These are phyloP conservation scores for Boletus rubroflammeus DNA, from an alignment of 768 basidiomycete genomes.

Conservation along the genomic window DNA sequence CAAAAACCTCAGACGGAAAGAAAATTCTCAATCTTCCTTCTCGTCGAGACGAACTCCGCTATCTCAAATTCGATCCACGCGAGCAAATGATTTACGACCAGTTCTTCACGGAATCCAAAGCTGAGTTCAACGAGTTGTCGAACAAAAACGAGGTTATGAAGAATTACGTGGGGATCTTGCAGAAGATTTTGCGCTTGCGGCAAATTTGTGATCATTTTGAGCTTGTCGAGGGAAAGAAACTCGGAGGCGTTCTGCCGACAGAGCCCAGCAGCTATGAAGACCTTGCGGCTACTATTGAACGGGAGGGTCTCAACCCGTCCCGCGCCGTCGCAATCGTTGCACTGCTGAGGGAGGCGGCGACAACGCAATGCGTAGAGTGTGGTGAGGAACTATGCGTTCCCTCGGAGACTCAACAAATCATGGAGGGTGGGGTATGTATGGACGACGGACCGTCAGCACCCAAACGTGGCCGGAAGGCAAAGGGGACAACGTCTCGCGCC, in stretches of 20 bases:
- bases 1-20: constrained; percentile 73
- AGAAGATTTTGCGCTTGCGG: constrained; percentile 91
- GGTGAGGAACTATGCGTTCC: constrained; percentile 65
- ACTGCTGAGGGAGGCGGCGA: constrained; percentile 82
- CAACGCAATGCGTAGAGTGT: constrained; percentile 88
- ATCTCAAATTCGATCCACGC: constrained; percentile 76
- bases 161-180: constrained; percentile 96
- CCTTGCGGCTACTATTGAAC: constrained; percentile 67
- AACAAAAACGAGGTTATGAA: constrained; percentile 94
- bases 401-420: constrained; percentile 38
- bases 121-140: constrained; percentile 84
- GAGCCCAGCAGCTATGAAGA: constrained; percentile 69
- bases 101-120: constrained; percentile 87
- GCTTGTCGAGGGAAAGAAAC: constrained; percentile 71
- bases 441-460: constrained; percentile 51
- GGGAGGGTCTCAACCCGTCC: constrained; percentile 70
- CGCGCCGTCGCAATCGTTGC: constrained; percentile 82
- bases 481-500: constrained; percentile 55
- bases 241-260: constrained; percentile 41
- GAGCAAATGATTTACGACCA: constrained; percentile 86
- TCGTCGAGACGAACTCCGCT: constrained; percentile 83
- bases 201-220: constrained; percentile 98
- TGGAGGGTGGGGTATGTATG: constrained; percentile 40
- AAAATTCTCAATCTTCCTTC: constrained; percentile 85
- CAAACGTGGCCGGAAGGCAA: constrained; percentile 53